Evolutionary conservation across 345 rosid species (phyloP).

Genomic region (Lenwebbia sp.): DNA sequence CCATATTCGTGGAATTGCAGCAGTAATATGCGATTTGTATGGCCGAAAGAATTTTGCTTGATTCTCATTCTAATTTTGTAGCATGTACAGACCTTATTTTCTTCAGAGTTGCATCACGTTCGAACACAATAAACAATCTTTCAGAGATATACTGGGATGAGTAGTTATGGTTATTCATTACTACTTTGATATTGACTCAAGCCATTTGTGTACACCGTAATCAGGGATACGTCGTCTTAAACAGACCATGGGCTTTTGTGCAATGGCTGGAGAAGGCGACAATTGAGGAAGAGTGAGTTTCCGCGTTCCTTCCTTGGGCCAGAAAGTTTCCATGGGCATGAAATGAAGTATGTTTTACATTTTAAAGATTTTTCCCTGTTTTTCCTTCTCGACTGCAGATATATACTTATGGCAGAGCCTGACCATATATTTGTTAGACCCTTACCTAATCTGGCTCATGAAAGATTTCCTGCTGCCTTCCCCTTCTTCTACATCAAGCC

Average conservation of each 20-base stretch:
- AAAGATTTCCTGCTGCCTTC: slow-evolving; percentile 29
- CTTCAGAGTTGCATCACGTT: neutral
- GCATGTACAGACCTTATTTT: neutral
- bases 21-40: neutral
- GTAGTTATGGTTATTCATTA: neutral
- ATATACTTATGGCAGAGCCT: slow-evolving; percentile 46
- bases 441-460: slow-evolving; percentile 36
- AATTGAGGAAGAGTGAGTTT: slow-evolving; percentile 83
- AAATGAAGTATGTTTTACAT: neutral
- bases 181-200: neutral
- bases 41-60: neutral
- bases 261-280: slow-evolving; percentile 92
- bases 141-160: neutral
- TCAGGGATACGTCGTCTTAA: slow-evolving; percentile 96
- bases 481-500: slow-evolving; percentile 48
- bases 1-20: neutral
- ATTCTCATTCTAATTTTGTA: neutral
- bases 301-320: neutral
- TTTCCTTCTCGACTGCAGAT: slow-evolving; percentile 17
- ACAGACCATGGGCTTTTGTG: slow-evolving; percentile 98
- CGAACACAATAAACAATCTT: neutral
- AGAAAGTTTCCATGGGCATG: neutral
- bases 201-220: neutral
- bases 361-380: neutral
- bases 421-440: slow-evolving; percentile 39